Percentiles rank a stretch among this genome's conserved stretches.
phyloP scores from a whole-genome alignment of 176 grass and related monocot species.

The Carex kokanica region DNA sequence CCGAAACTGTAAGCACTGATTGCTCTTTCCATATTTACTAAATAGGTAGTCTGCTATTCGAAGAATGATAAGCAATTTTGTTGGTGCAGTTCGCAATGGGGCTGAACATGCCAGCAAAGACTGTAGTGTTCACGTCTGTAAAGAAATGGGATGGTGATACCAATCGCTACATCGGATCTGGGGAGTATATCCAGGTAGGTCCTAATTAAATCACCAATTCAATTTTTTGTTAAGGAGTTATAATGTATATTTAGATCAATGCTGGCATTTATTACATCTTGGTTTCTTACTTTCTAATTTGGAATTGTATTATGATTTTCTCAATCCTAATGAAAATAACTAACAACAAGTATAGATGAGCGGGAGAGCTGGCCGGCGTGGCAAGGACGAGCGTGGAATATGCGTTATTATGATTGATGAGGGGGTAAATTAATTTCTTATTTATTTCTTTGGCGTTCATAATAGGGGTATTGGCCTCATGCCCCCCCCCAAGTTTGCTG shows the following conservation, averaged over 20 bases:
- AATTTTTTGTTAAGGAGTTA: conserved; percentile 15
- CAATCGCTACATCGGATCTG: conserved; percentile 89
- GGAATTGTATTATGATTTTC: conserved; percentile 28
- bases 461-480: not conserved
- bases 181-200: conserved; percentile 97
- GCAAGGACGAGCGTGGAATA: conserved; percentile 95
- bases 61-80: conserved; percentile 29
- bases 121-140: conserved; percentile 96
- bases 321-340: not conserved
- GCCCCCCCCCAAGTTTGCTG: not conserved
- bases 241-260: not conserved
- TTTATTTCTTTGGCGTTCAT: not conserved
- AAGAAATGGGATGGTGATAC: conserved; percentile 99
- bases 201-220: not conserved
- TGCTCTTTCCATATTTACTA: conserved; percentile 13
- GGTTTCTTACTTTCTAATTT: conserved; percentile 21
- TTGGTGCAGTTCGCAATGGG: conserved; percentile 89
- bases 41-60: not conserved
- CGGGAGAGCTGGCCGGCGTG: conserved; percentile 97
- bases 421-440: conserved; percentile 43
- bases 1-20: conserved; percentile 66
- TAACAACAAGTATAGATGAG: conserved; percentile 62
- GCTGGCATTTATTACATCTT: not conserved
- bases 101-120: conserved; percentile 99
- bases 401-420: conserved; percentile 98